Evolutionary conservation across 2,329 filamentous ascomycete species (phyloP), one percentile per base, ranked within the genome.

Genomic region (Colletotrichum lentis): DNA sequence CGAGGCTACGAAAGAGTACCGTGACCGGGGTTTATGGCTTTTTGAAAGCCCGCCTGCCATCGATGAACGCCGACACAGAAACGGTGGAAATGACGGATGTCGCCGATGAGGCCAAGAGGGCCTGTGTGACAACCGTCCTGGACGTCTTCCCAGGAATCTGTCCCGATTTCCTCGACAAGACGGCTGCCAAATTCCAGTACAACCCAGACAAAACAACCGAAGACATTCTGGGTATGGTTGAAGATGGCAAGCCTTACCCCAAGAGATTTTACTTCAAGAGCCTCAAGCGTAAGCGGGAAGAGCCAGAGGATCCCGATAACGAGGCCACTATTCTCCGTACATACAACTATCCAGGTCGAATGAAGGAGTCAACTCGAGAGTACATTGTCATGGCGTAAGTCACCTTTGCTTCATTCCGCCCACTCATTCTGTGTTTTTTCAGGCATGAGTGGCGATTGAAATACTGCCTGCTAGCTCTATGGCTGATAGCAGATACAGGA

Each of bases 71-170:
- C 31, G 22, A 14, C 27, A n/a, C 5, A 47, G 27, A 12, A 22
- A 75, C 55, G 57, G 56, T 18, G 24, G 60, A 60, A 5, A 22
- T 27, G 16, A 44, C 16, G 27, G 56, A 70, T 18, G 35, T 27
- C n/a, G 47, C 16, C 31, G 56, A 70, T 18, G 35, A 65, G 2
- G 44, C 59, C 52, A 65, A 71, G 46, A 27, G 64, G 24, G 64
- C 67, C 6, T 81, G 77, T 71, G 74, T 73, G 37, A 69, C 74
- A 18, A 63, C 70, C 3, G 72, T 81, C 16, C 69, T 77, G 10
- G 53, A 64, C 5, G 55, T 84, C 10, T 84, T 86, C 65, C 81
- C 83, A 0, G 80, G 85, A 47, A 82, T 86, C 2, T 84, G 81
- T 65, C 76, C 73, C 0, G 67, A 77, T 0, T 81, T 79, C 62